These are phyloP conservation scores for Daldinia sp. DNA, from an alignment of 2,329 filamentous ascomycete species.

Conservation along the genomic window DNA sequence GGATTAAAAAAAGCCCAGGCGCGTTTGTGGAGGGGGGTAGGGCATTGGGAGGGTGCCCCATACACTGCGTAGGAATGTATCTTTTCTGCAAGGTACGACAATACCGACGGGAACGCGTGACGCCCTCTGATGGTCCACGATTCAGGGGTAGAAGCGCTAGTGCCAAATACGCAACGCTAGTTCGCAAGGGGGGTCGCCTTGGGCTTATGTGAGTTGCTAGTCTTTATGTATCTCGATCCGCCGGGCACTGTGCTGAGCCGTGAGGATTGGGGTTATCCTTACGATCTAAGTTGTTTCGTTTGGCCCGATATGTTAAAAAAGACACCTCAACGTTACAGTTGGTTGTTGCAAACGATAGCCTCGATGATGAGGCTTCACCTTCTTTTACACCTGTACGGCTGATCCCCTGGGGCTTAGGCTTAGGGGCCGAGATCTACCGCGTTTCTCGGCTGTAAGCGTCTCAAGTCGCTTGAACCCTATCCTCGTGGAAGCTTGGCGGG, in stretches of 20 bases:
- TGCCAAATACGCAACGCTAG: constrained; percentile 30
- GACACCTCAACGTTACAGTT: background rate
- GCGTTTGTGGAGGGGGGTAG: constrained; percentile 46
- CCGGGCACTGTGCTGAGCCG: constrained; percentile 25
- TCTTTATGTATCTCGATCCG: constrained; percentile 7
- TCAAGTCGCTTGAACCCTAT: constrained; percentile 32
- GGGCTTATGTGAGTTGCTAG: constrained; percentile 33
- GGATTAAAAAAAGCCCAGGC: constrained; percentile 20
- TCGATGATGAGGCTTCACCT: constrained; percentile 1
- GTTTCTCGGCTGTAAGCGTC: constrained; percentile 28
- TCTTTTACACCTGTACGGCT: background rate
- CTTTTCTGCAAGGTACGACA: constrained; percentile 42
- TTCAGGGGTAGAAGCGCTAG: constrained; percentile 42
- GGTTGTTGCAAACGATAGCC: background rate
- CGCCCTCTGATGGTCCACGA: constrained; percentile 16
- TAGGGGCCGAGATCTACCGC: constrained; percentile 18
- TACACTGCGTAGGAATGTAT: constrained; percentile 32
- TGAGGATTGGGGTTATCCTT: constrained; percentile 7
- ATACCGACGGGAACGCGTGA: constrained; percentile 26
- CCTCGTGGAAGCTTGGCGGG: constrained; percentile 25
- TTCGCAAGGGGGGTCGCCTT: constrained; percentile 33
- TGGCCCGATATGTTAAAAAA: background rate
- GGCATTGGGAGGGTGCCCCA: background rate
- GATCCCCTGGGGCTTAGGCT: constrained; percentile 15
- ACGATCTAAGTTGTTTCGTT: constrained; percentile 9